phyloP scores from a whole-genome alignment of 164 flowering plant species.

The Stephania japonica region DNA sequence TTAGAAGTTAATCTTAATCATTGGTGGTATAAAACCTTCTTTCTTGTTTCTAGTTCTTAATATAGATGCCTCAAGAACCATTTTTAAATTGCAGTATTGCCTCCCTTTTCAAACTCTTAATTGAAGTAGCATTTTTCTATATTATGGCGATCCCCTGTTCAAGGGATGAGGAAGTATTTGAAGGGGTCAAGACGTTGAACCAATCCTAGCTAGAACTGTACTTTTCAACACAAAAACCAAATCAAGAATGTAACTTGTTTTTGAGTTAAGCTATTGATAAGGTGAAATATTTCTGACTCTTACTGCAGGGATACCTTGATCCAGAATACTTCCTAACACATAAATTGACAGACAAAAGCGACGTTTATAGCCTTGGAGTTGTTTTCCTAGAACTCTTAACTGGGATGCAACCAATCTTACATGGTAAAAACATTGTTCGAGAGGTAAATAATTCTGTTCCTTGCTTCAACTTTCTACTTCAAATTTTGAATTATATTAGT shows the following conservation, averaged over 20 bases:
- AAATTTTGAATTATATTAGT: neutral
- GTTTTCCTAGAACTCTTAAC: constrained; percentile 35
- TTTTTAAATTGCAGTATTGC: neutral
- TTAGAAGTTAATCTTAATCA: no score
- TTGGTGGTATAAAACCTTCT: neutral
- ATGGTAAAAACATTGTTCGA: constrained; percentile 43
- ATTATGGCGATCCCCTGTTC: no score
- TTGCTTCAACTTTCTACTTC: neutral
- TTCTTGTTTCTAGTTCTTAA: no score
- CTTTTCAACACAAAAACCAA: neutral
- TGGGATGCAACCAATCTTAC: constrained; percentile 30
- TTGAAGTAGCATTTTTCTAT: no score
- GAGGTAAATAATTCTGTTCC: constrained; percentile 26
- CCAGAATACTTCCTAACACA: constrained; percentile 33
- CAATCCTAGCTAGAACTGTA: neutral
- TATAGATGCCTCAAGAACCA: no score
- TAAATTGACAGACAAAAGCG: constrained; percentile 32
- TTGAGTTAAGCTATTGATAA: neutral
- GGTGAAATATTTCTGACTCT: neutral
- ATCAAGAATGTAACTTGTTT: neutral
- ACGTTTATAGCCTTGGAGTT: constrained; percentile 35
- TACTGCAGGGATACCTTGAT: constrained; percentile 32
- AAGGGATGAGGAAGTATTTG: no score
- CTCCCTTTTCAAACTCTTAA: no score
- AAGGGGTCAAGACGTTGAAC: neutral